These are phyloP conservation scores for Aspergillus clavatus DNA, from an alignment of 2,329 filamentous ascomycete genomes.

Conservation along the genomic window DNA sequence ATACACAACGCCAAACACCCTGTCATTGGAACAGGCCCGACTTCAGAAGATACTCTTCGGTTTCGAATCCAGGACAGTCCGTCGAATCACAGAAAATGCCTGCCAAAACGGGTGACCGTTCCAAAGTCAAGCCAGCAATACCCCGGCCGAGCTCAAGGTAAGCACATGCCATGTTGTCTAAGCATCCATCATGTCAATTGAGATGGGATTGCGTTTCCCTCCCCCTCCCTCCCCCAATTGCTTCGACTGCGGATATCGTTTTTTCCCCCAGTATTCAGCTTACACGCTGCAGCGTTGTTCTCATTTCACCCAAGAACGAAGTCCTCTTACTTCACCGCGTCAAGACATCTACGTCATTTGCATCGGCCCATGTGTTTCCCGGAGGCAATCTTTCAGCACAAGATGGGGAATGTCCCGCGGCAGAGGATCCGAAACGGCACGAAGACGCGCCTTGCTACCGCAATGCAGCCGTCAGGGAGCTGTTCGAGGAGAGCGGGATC, in stretches of 20 bases:
- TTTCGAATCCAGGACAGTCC: conserved; percentile 1
- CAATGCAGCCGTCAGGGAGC: conserved; percentile 80
- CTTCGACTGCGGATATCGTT: too few species aligned
- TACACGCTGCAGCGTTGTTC: conserved; percentile 59
- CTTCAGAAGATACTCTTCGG: conserved; percentile 13
- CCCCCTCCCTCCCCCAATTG: too few species aligned
- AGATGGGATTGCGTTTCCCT: too few species aligned
- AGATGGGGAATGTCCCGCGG: conserved; percentile 59
- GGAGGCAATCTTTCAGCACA: conserved; percentile 76
- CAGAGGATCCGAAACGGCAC: conserved; percentile 56
- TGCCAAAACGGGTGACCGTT: conserved; percentile 11
- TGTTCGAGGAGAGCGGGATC: conserved; percentile 92
- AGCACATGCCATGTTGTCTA: conserved; percentile 2
- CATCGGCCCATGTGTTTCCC: conserved; percentile 91
- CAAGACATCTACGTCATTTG: conserved; percentile 73
- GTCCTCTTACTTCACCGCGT: conserved; percentile 85
- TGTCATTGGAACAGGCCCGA: background rate
- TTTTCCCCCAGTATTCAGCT: conserved; percentile 8
- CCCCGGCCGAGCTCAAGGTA: conserved; percentile 64
- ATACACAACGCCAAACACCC: background rate
- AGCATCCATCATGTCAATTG: background rate
- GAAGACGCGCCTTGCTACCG: conserved; percentile 69
- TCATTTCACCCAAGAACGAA: conserved; percentile 81
- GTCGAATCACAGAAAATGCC: conserved; percentile 19
- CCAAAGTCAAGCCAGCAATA: conserved; percentile 38